Evolutionary conservation across 192 early-diverging fungal species (phyloP), one percentile per base, ranked within the genome.

Genomic region (Rhizophagus clarus): DNA sequence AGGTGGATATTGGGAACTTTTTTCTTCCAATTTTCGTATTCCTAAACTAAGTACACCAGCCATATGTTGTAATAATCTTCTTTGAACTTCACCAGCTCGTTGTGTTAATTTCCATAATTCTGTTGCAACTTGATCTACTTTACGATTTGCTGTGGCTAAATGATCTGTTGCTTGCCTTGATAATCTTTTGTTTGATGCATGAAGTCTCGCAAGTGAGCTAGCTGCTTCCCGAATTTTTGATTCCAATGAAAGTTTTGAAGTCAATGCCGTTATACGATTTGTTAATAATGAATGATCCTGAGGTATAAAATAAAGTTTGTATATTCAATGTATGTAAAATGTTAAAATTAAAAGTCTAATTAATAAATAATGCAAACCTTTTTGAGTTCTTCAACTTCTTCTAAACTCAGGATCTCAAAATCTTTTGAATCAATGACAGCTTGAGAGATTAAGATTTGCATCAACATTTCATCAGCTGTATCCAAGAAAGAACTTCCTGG

Each of bases 161-260:
- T 90, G 88, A 62, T 87, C 88, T 45, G 83, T 82, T 24, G 88
- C 85, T 61, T 89, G 87, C 17, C 83, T 72, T 4, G 88, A 84
- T 29, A 89, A 67, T 67, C 88, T 84, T 77, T 87, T 88, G 60
- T 89, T 88, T 14, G 87, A 79, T 0, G 86, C 85, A 74, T 90
- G 87, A 11, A 91, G 82, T 67, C 84, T 83, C 9, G 86, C 77
- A 22, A 91, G 74, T 2, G 90, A 89, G 37, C 84, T 85, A 29
- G 90, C 88, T 11, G 89, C 89, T 76, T 90, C 88, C 24, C 87
- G 78, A 62, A 91, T 91, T 75, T 90, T 91, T 34, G 85, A 86
- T 77, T 91, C 90, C 10, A 91, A 61, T 42, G 85, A 79, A 17
- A 91, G 77, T 34, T 87, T 86, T 2, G 84, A 82, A 1, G 86